Percentiles rank a stretch among this genome's conserved stretches.
Conservation (phyloP, 495 filamentous ascomycete genomes). For the Penicillium silybi region DNA sequence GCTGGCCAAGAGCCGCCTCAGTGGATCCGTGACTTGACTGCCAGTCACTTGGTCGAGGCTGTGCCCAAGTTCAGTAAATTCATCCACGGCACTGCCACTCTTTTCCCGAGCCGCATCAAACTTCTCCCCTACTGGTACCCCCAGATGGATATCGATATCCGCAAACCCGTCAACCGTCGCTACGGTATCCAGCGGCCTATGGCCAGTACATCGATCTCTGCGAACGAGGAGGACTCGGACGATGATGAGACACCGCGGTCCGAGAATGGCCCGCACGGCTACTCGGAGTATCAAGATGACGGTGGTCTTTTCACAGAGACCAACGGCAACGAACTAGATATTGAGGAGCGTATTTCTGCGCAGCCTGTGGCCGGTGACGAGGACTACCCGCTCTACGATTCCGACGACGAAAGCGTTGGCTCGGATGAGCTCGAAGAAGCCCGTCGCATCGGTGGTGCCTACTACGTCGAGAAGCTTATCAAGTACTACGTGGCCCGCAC, state of each 20-base stretch:
- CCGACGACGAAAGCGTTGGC: slow-evolving; percentile 74
- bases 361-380: slow-evolving; percentile 53
- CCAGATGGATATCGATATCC: slow-evolving; percentile 97
- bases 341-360: slow-evolving; percentile 70
- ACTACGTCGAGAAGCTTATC: slow-evolving; percentile 57
- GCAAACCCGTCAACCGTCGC: slow-evolving; percentile 78
- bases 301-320: slow-evolving; percentile 32
- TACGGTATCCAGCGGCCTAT: slow-evolving; percentile 84
- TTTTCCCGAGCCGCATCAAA: slow-evolving; percentile 84
- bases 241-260: slow-evolving; percentile 48
- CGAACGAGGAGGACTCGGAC: slow-evolving; percentile 65
- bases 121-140: slow-evolving; percentile 96
- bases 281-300: slow-evolving; percentile 17
- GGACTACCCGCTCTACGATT: slow-evolving; percentile 88
- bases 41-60: slow-evolving; percentile 93
- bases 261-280: slow-evolving; percentile 3
- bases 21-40: slow-evolving; percentile 90
- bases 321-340: slow-evolving; percentile 57
- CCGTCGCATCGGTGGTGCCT: slow-evolving; percentile 63
- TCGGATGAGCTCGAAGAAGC: slow-evolving; percentile 68
- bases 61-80: slow-evolving; percentile 99
- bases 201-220: slow-evolving; percentile 68
- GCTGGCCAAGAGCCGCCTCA: slow-evolving; percentile 94
- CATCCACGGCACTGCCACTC: slow-evolving; percentile 85
- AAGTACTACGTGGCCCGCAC: slow-evolving; percentile 42